A percentile compares a stretch with the other conserved stretches of the same genome.
phyloP scores from a whole-genome alignment of 192 early-diverging fungal genomes.

The Coemansia sp. region DNA sequence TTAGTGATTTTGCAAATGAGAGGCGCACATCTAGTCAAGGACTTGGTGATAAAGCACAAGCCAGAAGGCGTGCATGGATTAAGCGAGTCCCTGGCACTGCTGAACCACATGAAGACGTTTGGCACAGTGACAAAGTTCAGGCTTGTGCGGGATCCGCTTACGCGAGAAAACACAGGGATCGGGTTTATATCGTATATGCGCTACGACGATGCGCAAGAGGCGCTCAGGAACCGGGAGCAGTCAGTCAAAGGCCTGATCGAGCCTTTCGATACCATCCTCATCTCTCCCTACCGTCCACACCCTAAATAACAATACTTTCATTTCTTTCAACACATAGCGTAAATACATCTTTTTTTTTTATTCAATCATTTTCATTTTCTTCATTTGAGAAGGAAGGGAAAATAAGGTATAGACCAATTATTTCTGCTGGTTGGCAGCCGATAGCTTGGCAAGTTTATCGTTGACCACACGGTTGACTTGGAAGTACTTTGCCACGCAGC shows the following conservation, averaged over 20 bases:
- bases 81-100: conserved; percentile 23
- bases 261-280: conserved; percentile 25
- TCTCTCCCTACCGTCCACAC: conserved; percentile 3
- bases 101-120: conserved; percentile 38
- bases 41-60: conserved; percentile 34
- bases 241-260: conserved; percentile 18
- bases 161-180: conserved; percentile 36
- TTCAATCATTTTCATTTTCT: conserved; percentile 7
- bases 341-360: conserved; percentile 13
- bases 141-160: conserved; percentile 36
- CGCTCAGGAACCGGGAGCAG: conserved; percentile 13
- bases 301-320: neutral
- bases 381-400: too few species aligned
- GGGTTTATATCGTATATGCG: conserved; percentile 31
- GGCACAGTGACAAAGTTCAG: conserved; percentile 35
- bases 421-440: conserved; percentile 38
- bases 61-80: conserved; percentile 18
- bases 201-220: conserved; percentile 22
- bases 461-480: conserved; percentile 74
- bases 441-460: conserved; percentile 66
- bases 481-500: conserved; percentile 87
- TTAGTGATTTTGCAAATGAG: conserved; percentile 6
- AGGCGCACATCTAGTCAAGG: neutral
- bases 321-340: neutral
- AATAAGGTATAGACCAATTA: too few species aligned